Percentiles rank a stretch among this genome's conserved stretches.
Evolutionary conservation across 306 rosid species (phyloP).

Genomic region (Pyrus communis): DNA sequence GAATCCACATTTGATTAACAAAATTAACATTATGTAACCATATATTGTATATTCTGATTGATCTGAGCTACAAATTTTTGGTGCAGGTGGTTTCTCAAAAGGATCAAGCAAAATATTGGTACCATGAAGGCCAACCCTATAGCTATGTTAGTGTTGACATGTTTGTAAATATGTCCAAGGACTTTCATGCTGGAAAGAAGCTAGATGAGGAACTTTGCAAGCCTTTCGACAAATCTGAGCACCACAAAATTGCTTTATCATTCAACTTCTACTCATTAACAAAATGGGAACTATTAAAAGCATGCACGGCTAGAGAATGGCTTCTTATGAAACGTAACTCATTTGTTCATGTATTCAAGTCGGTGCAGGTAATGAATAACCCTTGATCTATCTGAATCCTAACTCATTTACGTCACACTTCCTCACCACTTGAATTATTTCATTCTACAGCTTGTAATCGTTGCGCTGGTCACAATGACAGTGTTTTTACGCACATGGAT

Average conservation of each 20-base stretch:
- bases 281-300: conserved; percentile 44
- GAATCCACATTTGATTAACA: neutral
- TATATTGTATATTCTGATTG: too few species aligned
- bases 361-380: conserved; percentile 41
- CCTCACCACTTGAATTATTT: neutral
- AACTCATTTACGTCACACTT: too few species aligned
- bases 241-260: conserved; percentile 28
- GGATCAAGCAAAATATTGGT: conserved; percentile 56
- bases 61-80: neutral
- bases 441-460: conserved; percentile 36
- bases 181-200: conserved; percentile 28
- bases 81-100: conserved; percentile 46
- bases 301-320: conserved; percentile 37
- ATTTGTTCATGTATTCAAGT: conserved; percentile 38
- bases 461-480: conserved; percentile 45
- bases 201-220: conserved; percentile 27
- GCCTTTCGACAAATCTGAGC: conserved; percentile 33
- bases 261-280: conserved; percentile 32
- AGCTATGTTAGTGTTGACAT: conserved; percentile 31
- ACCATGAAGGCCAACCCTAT: conserved; percentile 24
- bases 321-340: conserved; percentile 56
- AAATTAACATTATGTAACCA: too few species aligned
- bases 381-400: too few species aligned
- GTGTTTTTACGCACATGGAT: conserved; percentile 43
- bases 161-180: conserved; percentile 32